Base-by-base conservation (phyloP, 257 asterid species). In the Lavandula angustifolia region DNA sequence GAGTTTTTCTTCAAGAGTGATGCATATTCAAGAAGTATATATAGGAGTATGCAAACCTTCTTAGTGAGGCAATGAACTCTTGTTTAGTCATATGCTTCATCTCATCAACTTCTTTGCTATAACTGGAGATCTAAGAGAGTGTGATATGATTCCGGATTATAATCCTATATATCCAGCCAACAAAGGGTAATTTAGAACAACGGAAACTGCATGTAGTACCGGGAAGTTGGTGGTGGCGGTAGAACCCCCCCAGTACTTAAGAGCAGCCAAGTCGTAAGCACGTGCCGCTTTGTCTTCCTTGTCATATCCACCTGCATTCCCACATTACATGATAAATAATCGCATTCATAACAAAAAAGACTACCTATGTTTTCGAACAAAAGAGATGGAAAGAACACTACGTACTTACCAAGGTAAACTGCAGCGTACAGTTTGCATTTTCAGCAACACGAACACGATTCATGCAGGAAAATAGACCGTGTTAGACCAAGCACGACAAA, bases 351-450 rank as follows among this genome's bases (percentile, higher is more conserved):
- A 31, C 12, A 40, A 6, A 67, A 10, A 4, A 18, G 7, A 32
- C 14, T 3, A 32, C 10, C 12, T 3, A 31, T 41, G 14, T 1
- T 17, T 31, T 6, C 7, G 43, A 38, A 43, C 17, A 32, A 32
- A 32, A 1, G 52, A 47, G 17, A 7, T 9, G 6, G 10, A 5
- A 72, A 41, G 34, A 48, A 18, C 4, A 32, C 6, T 31, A 72
- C n/a, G n/a, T n/a, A n/a, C 92, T 77, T 68, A 94, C 99, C 99
- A 64, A 94, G 80, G 73, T 94, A 94, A n/a, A 94, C 99, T 94
- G 94, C 65, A 73, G 72, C 48, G 73, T 12, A 59, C 11, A 31
- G 46, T 55, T 38, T 13, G 60, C 43, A 62, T 42, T 63, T 54
- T 62, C 62, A 50, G 74, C 70, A 78, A 58, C 40, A 37, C n/a